Percentiles rank a stretch among this genome's conserved stretches.
Evolutionary conservation across 1,284 basidiomycete species (phyloP).

Genomic region (Ganoderma meredithae): DNA sequence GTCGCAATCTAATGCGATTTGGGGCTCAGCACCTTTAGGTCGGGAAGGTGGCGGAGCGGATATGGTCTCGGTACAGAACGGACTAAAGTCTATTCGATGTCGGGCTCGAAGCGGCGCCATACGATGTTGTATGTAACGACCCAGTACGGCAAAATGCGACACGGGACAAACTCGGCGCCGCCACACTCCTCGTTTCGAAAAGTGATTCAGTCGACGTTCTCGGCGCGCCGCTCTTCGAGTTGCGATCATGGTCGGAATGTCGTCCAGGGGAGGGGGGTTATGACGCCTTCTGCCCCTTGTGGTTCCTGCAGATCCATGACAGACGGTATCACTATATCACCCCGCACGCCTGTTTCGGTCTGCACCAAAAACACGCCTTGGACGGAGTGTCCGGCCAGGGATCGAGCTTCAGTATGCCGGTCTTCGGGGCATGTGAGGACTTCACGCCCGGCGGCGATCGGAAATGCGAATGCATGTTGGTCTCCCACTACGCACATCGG

Average conservation of each 20-base stretch:
- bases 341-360: not conserved
- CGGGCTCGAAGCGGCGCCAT: constrained; percentile 20
- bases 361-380: not conserved
- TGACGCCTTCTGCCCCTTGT: constrained; percentile 10
- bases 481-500: not conserved
- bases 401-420: not conserved
- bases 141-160: not conserved
- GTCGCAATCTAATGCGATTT: not conserved
- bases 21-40: not conserved
- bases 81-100: constrained; percentile 12
- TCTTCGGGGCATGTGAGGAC: not conserved
- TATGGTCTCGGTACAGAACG: not conserved
- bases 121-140: constrained; percentile 25
- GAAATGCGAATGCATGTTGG: constrained; percentile 5
- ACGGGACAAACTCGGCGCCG: constrained; percentile 28
- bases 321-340: not conserved
- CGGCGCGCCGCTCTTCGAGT: constrained; percentile 16
- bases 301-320: not conserved
- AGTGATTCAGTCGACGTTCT: constrained; percentile 13
- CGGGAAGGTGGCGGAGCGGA: constrained; percentile 3
- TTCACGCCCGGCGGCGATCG: constrained; percentile 21
- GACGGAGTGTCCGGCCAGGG: not conserved
- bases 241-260: constrained; percentile 28
- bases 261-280: constrained; percentile 1
- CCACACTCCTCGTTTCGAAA: constrained; percentile 21